A percentile compares a stretch with the other conserved stretches of the same genome.
phyloP scores from a whole-genome alignment of 2,329 filamentous ascomycete genomes.

The Calcarisporium arbuscula region DNA sequence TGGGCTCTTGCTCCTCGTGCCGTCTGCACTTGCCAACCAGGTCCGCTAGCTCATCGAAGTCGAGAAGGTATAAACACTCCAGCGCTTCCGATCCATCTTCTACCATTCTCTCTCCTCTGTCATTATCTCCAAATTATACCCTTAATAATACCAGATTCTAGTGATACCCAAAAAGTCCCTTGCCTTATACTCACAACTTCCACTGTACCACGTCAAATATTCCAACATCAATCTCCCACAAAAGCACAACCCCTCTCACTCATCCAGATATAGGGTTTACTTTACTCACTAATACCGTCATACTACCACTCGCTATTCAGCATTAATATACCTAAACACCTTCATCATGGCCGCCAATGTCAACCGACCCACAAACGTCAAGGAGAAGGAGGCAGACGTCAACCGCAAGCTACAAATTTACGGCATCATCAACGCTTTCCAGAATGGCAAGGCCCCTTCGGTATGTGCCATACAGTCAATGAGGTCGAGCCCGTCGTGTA shows the following conservation, averaged over 20 bases:
- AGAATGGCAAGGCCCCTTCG: constrained; percentile 84
- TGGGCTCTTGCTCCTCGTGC: constrained; percentile 1
- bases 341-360: constrained; percentile 41
- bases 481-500: not conserved
- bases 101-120: constrained; percentile 8
- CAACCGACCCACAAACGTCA: constrained; percentile 67
- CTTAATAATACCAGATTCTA: constrained; percentile 2
- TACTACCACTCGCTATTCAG: not conserved
- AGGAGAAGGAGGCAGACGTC: constrained; percentile 78
- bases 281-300: not conserved
- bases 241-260: not conserved
- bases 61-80: constrained; percentile 14
- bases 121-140: constrained; percentile 10
- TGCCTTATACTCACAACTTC: not conserved
- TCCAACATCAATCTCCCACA: not conserved
- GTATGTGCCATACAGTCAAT: too few species aligned
- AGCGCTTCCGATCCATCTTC: constrained; percentile 1
- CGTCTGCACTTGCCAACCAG: constrained; percentile 1
- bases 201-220: not conserved
- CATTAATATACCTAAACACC: constrained; percentile 9
- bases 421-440: constrained; percentile 81
- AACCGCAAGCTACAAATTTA: constrained; percentile 93
- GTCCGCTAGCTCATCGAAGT: not conserved
- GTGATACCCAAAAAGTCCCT: constrained; percentile 9
- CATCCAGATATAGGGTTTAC: not conserved